Percentiles rank a stretch among this genome's conserved stretches.
phyloP scores from a whole-genome alignment of 2,329 filamentous ascomycete species.

The Alternaria rosae region DNA sequence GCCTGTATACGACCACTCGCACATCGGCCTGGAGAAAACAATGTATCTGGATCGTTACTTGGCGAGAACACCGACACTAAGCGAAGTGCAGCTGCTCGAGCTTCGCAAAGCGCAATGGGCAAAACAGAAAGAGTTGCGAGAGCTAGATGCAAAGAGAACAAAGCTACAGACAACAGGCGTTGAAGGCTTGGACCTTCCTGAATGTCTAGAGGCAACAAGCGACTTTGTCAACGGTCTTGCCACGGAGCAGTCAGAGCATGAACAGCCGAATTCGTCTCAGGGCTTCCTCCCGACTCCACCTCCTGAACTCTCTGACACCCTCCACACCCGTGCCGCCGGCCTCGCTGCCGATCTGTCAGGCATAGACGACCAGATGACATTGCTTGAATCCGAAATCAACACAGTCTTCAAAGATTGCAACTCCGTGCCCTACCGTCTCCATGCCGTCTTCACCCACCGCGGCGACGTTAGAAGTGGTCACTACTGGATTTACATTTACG shows the following conservation, averaged over 20 bases:
- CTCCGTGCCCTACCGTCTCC: slow-evolving; percentile 78
- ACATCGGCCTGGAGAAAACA: slow-evolving; percentile 79
- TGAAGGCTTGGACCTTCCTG: slow-evolving; percentile 35
- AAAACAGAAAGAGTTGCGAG: slow-evolving; percentile 69
- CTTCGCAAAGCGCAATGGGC: slow-evolving; percentile 76
- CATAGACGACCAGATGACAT: slow-evolving; percentile 52
- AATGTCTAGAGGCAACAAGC: slow-evolving; percentile 43
- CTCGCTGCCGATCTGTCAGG: slow-evolving; percentile 36
- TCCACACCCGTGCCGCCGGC: slow-evolving; percentile 31
- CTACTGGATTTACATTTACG: slow-evolving; percentile 96
- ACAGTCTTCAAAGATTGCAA: slow-evolving; percentile 69
- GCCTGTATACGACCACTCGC: slow-evolving; percentile 60
- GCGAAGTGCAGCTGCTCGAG: slow-evolving; percentile 61
- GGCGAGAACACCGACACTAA: slow-evolving; percentile 35
- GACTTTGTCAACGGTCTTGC: slow-evolving; percentile 29
- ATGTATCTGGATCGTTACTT: slow-evolving; percentile 89
- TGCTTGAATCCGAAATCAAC: slow-evolving; percentile 59
- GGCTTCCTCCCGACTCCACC: slow-evolving; percentile 26
- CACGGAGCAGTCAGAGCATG: slow-evolving; percentile 13
- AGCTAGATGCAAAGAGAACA: slow-evolving; percentile 58
- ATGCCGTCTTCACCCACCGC: slow-evolving; percentile 92
- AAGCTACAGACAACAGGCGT: slow-evolving; percentile 51
- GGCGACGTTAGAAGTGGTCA: slow-evolving; percentile 73
- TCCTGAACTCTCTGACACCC: slow-evolving; percentile 25
- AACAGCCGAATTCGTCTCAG: slow-evolving; percentile 6